Percentiles rank a stretch among this genome's conserved stretches.
Evolutionary conservation across 129 eudicot genomes (phyloP).

Genomic region (Pseudognaphalium luteoalbum): DNA sequence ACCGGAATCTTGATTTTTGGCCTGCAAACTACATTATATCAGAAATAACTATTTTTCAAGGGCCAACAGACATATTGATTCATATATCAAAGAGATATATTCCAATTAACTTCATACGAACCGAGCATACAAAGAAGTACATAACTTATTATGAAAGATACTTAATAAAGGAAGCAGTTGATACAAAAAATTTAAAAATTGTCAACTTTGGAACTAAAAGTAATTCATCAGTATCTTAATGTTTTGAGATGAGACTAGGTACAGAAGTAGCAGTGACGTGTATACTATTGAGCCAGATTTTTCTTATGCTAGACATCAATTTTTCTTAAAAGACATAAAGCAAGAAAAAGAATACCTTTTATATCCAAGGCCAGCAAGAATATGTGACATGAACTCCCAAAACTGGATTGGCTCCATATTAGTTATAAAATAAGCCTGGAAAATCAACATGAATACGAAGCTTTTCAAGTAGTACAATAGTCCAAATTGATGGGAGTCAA

Average conservation of each 20-base stretch:
- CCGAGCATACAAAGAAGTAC: neutral
- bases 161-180: too few species aligned
- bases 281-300: neutral
- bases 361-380: slow-evolving; percentile 95
- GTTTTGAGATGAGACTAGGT: neutral
- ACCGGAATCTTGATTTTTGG: slow-evolving; percentile 80
- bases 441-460: slow-evolving; percentile 10
- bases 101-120: neutral
- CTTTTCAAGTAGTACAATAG: neutral
- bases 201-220: too few species aligned
- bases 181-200: too few species aligned
- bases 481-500: too few species aligned
- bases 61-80: neutral
- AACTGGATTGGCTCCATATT: slow-evolving; percentile 92
- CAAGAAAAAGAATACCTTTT: slow-evolving; percentile 59
- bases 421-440: slow-evolving; percentile 94
- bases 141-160: neutral
- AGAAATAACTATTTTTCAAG: slow-evolving; percentile 40
- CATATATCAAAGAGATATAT: neutral
- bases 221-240: neutral
- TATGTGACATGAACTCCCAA: slow-evolving; percentile 82
- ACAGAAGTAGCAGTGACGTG: neutral
- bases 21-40: slow-evolving; percentile 75
- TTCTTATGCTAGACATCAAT: neutral
- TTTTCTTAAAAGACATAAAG: neutral